phyloP scores from a whole-genome alignment of 2,329 filamentous ascomycete species.

The Sporothrix luriei region DNA sequence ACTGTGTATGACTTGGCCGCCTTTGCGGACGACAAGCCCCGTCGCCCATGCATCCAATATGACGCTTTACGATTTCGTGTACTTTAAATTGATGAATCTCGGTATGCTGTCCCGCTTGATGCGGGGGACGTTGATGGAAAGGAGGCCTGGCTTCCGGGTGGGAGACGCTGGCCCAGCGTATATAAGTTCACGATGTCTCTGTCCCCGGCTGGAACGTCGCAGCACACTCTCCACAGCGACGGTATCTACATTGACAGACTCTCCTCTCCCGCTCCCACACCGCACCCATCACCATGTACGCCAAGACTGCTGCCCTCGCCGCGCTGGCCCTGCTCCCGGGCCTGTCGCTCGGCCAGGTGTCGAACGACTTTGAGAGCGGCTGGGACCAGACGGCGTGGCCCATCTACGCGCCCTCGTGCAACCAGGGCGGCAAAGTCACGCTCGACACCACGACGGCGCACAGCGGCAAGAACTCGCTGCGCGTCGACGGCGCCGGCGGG shows the following conservation, averaged over 20 bases:
- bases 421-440: constrained; percentile 59
- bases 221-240: not conserved
- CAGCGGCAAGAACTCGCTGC: constrained; percentile 58
- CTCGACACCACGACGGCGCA: constrained; percentile 61
- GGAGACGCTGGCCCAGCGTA: not conserved
- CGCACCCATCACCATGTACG: not conserved
- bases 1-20: too few species aligned
- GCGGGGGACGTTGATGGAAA: constrained; percentile 1
- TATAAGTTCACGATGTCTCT: not conserved
- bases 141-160: constrained; percentile 4
- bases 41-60: not conserved
- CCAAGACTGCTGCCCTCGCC: constrained; percentile 14
- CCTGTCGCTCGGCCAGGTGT: constrained; percentile 55
- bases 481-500: constrained; percentile 56
- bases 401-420: constrained; percentile 61
- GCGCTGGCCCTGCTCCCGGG: constrained; percentile 51
- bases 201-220: not conserved
- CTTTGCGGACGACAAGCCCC: not conserved
- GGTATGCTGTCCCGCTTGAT: not conserved
- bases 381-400: constrained; percentile 62
- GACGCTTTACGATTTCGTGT: not conserved
- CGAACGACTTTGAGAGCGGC: constrained; percentile 60
- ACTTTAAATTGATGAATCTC: not conserved
- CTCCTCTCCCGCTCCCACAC: too few species aligned
- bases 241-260: too few species aligned